Base-by-base conservation (phyloP, 2,329 filamentous ascomycete genomes). In the Aureobasidium sp. region DNA sequence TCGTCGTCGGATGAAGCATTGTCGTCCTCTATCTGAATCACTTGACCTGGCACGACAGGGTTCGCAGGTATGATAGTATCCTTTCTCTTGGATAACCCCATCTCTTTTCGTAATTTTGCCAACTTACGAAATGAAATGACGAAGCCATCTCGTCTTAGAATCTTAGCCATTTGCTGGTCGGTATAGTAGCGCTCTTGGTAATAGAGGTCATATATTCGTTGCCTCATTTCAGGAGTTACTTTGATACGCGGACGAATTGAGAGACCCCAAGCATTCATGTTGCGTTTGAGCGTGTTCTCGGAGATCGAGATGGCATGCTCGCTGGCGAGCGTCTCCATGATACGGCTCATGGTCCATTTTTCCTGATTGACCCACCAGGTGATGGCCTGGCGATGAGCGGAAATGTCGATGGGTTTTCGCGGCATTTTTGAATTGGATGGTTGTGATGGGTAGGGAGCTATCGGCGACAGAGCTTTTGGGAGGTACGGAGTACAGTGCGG, bases 131-230 rank as follows among this genome's bases (percentile, higher is more conserved):
- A 39, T 3, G 27, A 44, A 34, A 57, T 26, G n/a, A 29, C 20
- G 17, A 57, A 57, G 39, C 53, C 53, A 17, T 57, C 53, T 46
- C 53, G 53, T 20, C 37, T 57, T n/a, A 57, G 53, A 3, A 57
- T 57, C n/a, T 57, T 57, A n/a, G 53, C 37, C 53, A 57, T 57
- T n/a, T 57, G 53, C 5, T 44, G 39, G 9, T 57, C 53, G 41
- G 53, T 57, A 23, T 57, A 57, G 13, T 57, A 57, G 29, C 53
- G 41, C 36, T 57, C 53, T 57, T 57, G 53, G 29, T 57, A 57
- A 41, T 26, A 57, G 5, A 57, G 53, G 17, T 57, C 53, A 27
- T 57, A 57, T 44, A 57, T 57, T 17, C 39, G 39, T 46, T 57
- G 53, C 34, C 53, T 57, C 53, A 57, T 20, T n/a, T 57, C 53